These are phyloP conservation scores for Ogataea zsoltii DNA, from an alignment of 805 yeast species.

Conservation along the genomic window DNA sequence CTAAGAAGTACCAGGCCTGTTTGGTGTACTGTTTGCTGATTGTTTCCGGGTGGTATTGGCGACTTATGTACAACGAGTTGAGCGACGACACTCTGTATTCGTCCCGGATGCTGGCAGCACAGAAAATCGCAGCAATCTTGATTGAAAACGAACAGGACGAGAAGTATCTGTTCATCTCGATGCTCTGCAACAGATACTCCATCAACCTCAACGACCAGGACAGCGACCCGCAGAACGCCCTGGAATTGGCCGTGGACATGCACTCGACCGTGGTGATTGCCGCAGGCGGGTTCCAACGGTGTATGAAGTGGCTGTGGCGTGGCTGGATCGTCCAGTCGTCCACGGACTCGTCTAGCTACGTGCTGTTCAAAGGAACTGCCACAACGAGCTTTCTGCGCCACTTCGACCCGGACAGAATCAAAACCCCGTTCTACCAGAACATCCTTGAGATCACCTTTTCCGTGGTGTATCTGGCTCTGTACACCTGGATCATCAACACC, in stretches of 20 bases:
- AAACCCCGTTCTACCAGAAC: slow-evolving; percentile 84
- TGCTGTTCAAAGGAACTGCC: slow-evolving; percentile 59
- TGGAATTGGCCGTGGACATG: slow-evolving; percentile 85
- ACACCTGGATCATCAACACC: slow-evolving; percentile 62
- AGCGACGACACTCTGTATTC: slow-evolving; percentile 65
- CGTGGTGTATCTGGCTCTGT: slow-evolving; percentile 59
- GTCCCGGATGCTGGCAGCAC: slow-evolving; percentile 68
- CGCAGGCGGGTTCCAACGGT: slow-evolving; percentile 80
- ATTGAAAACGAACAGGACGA: slow-evolving; percentile 64
- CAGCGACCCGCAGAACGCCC: slow-evolving; percentile 65
- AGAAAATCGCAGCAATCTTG: slow-evolving; percentile 65
- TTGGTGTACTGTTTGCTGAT: slow-evolving; percentile 69
- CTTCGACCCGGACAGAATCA: slow-evolving; percentile 79
- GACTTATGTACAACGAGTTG: slow-evolving; percentile 57
- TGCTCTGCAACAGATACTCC: slow-evolving; percentile 75
- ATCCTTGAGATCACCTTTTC: slow-evolving; percentile 68
- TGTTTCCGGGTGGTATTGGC: slow-evolving; percentile 78
- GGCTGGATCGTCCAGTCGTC: slow-evolving; percentile 88
- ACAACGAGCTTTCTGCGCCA: slow-evolving; percentile 58
- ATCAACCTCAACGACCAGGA: slow-evolving; percentile 65
- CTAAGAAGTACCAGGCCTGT: slow-evolving; percentile 64
- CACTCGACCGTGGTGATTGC: slow-evolving; percentile 77
- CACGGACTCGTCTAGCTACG: slow-evolving; percentile 67
- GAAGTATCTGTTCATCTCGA: slow-evolving; percentile 64
- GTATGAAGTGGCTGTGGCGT: slow-evolving; percentile 88